Conservation (phyloP, 192 early-diverging fungal species). For the Linnemannia zychae region DNA sequence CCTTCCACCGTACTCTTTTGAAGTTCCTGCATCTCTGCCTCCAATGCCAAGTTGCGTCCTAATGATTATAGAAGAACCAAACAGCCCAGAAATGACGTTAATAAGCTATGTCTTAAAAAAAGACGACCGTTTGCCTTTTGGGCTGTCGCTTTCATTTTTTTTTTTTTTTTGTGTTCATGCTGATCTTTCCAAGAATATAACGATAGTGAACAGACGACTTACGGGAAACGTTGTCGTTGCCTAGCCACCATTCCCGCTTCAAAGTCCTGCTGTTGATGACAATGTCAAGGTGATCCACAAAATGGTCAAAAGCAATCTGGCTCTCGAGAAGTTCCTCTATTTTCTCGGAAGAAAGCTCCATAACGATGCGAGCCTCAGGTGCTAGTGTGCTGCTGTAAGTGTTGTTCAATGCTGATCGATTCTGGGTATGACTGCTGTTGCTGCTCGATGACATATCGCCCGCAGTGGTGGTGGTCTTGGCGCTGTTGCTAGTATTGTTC, state of each 20-base stretch:
- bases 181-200: background rate
- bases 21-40: constrained; percentile 57
- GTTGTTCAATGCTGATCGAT: background rate
- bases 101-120: background rate
- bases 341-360: constrained; percentile 31
- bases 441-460: constrained; percentile 1
- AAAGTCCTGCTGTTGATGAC: constrained; percentile 57
- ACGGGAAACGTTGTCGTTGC: constrained; percentile 66
- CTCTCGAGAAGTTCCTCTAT: constrained; percentile 46
- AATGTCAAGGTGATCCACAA: constrained; percentile 46
- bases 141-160: background rate
- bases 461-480: background rate
- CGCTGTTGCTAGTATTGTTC: background rate
- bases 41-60: constrained; percentile 59
- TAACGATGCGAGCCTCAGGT: constrained; percentile 35
- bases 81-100: background rate
- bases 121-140: background rate
- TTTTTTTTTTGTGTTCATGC: background rate
- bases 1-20: constrained; percentile 54
- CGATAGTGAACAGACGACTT: constrained; percentile 15
- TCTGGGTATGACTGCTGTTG: constrained; percentile 16
- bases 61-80: background rate
- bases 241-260: constrained; percentile 61
- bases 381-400: constrained; percentile 15
- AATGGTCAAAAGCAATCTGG: constrained; percentile 46